Conservation (phyloP, 2,329 filamentous ascomycete species). For the Diaporthe australafricana region DNA sequence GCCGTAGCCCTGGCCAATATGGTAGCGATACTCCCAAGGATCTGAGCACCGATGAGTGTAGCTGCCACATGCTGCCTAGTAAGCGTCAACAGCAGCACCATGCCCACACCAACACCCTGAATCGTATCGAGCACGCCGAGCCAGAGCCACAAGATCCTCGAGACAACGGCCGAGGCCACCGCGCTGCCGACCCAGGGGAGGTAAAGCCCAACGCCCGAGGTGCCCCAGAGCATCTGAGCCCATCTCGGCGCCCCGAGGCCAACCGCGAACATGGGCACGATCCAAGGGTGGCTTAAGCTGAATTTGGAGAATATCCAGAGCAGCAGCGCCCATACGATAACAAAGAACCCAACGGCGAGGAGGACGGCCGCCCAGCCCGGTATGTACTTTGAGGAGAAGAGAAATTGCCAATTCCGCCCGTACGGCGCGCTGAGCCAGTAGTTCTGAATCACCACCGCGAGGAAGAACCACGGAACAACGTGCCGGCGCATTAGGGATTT, state of each 20-base stretch:
- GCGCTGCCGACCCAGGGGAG: slow-evolving; percentile 69
- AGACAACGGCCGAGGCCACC: slow-evolving; percentile 65
- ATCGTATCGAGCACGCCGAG: slow-evolving; percentile 73
- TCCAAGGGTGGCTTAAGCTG: slow-evolving; percentile 74
- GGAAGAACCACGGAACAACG: slow-evolving; percentile 76
- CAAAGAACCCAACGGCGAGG: slow-evolving; percentile 66
- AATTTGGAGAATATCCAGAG: slow-evolving; percentile 64
- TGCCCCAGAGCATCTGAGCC: slow-evolving; percentile 76
- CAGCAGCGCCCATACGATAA: slow-evolving; percentile 65
- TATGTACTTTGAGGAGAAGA: slow-evolving; percentile 71
- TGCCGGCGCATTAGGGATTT: slow-evolving; percentile 70
- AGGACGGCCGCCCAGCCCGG: slow-evolving; percentile 67
- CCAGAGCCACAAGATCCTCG: slow-evolving; percentile 73
- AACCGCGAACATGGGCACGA: slow-evolving; percentile 74
- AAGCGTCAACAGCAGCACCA: slow-evolving; percentile 74
- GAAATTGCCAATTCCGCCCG: slow-evolving; percentile 74
- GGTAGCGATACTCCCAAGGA: slow-evolving; percentile 70
- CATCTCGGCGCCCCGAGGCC: slow-evolving; percentile 74
- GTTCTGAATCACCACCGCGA: slow-evolving; percentile 73
- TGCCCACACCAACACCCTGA: slow-evolving; percentile 75
- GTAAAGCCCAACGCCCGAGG: slow-evolving; percentile 68
- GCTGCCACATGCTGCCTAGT: slow-evolving; percentile 74
- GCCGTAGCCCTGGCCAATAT: slow-evolving; percentile 71
- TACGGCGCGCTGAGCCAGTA: slow-evolving; percentile 75
- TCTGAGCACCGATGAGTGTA: slow-evolving; percentile 70